Evolutionary conservation across 2,329 filamentous ascomycete genomes (phyloP), one percentile per base, ranked within the genome.

Genomic region (Aspergillus puulaauensis): DNA sequence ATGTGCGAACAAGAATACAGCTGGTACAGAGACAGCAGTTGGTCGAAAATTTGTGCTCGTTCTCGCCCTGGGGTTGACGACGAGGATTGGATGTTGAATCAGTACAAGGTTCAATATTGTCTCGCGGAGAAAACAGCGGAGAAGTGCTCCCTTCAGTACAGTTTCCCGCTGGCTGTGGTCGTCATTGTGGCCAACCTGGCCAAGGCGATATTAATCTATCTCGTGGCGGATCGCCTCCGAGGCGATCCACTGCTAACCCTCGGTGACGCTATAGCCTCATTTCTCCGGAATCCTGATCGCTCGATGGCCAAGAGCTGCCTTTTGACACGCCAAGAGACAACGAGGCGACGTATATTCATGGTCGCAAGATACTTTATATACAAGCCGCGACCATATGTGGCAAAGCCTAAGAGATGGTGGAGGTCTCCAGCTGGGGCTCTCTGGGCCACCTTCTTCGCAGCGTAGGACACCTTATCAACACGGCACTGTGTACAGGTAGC

Each of bases 171-270:
- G 41, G 51, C 41, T 4, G 31, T 65, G 12, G 43, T 60, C n/a
- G 59, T 69, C 7, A 65, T 69, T 24, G 27, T 55, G 1, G 62
- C 60, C 41, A 70, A 66, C 40, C 11, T 63, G 4, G 24, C 33
- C 39, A 52, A 52, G 50, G 27, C 50, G 15, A 19, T 35, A 9
- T 24, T 52, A 6, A 35, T 44, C 40, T 35, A 17, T 35, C 9
- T 44, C 6, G 39, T 40, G 8, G n/a, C 39, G 7, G 2, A 31
- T 19, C 23, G 27, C 7, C 21, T 51, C 7, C 24, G 24, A 27
- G 24, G 8, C 24, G 24, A 27, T 27, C 24, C 24, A 27, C 24
- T 27, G 24, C 24, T 27, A 27, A 27, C 24, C 24, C 24, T 27
- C 24, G 24, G 24, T 27, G 24, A 27, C 24, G 7, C 24, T 27